These are phyloP conservation scores for Ustilago xerochloae DNA, from an alignment of 1,284 basidiomycete species.

Conservation along the genomic window DNA sequence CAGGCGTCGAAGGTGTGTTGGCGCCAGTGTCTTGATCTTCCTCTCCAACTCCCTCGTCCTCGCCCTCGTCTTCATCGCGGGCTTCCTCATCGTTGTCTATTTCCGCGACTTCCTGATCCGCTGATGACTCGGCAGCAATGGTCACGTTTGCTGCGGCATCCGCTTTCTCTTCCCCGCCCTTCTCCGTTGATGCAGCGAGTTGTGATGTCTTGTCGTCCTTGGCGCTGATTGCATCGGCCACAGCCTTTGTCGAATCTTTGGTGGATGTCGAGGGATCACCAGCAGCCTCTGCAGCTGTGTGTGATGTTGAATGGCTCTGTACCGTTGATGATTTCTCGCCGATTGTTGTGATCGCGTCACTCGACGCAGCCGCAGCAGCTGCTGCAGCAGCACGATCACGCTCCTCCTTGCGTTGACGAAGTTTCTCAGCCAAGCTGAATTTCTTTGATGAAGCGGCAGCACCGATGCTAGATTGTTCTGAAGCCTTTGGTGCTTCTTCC, in stretches of 20 bases:
- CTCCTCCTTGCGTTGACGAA: conserved; percentile 41
- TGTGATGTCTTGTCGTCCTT: too few species aligned
- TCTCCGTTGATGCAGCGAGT: too few species aligned
- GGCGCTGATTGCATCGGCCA: neutral
- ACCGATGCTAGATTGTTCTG: neutral
- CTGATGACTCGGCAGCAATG: too few species aligned
- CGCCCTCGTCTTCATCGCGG: conserved; percentile 11
- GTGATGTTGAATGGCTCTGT: too few species aligned
- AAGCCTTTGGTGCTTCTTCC: neutral
- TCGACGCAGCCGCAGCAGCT: conserved; percentile 9
- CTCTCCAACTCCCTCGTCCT: neutral
- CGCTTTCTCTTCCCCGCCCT: neutral
- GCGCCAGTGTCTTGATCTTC: conserved; percentile 17
- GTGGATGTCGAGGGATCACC: too few species aligned
- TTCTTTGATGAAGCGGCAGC: conserved; percentile 23
- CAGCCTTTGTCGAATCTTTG: neutral
- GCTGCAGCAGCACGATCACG: conserved; percentile 37
- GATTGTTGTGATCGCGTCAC: neutral
- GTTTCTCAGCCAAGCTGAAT: conserved; percentile 45
- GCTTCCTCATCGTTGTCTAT: conserved; percentile 13
- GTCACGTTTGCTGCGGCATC: too few species aligned
- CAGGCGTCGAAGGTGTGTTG: conserved; percentile 15
- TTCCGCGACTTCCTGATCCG: too few species aligned
- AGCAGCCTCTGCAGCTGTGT: neutral
- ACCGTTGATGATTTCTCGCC: too few species aligned